Conservation (phyloP, 2,329 filamentous ascomycete species). For the Massarina eburnea region DNA sequence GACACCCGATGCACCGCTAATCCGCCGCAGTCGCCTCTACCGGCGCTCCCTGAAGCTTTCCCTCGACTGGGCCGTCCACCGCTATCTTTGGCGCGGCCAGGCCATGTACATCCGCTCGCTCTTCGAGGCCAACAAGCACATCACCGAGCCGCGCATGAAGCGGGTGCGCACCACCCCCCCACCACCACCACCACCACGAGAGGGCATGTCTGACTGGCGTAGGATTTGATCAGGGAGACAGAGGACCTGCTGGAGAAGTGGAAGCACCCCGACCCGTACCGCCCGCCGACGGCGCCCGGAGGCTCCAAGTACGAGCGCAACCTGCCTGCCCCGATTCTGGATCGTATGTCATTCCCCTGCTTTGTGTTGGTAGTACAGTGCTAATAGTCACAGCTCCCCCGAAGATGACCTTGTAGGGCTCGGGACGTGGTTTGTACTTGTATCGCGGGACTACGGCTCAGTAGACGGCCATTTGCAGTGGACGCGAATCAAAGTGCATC, state of each 20-base stretch:
- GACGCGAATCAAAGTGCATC: background rate
- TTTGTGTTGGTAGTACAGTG: constrained; percentile 3
- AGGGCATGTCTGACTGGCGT: constrained; percentile 21
- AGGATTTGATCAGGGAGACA: constrained; percentile 85
- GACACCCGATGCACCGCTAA: constrained; percentile 28
- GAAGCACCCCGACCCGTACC: constrained; percentile 97
- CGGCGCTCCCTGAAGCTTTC: constrained; percentile 89
- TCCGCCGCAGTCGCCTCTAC: constrained; percentile 67
- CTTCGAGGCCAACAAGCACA: constrained; percentile 88
- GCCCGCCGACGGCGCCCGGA: constrained; percentile 86
- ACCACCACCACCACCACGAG: background rate
- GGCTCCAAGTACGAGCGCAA: constrained; percentile 98
- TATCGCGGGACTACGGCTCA: constrained; percentile 4
- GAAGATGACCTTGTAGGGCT: constrained; percentile 37
- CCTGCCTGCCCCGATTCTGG: constrained; percentile 74
- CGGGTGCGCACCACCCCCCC: constrained; percentile 64
- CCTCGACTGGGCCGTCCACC: constrained; percentile 92
- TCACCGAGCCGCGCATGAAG: constrained; percentile 82
- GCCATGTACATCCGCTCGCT: constrained; percentile 93
- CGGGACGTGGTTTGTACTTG: constrained; percentile 6
- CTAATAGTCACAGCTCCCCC: constrained; percentile 35
- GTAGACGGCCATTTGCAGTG: constrained; percentile 1
- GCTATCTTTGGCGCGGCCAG: constrained; percentile 92
- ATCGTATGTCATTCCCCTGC: constrained; percentile 64
- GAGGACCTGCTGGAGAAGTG: constrained; percentile 86